Base-by-base conservation (phyloP, 306 rosid species). In the Boehmeria nivea region DNA sequence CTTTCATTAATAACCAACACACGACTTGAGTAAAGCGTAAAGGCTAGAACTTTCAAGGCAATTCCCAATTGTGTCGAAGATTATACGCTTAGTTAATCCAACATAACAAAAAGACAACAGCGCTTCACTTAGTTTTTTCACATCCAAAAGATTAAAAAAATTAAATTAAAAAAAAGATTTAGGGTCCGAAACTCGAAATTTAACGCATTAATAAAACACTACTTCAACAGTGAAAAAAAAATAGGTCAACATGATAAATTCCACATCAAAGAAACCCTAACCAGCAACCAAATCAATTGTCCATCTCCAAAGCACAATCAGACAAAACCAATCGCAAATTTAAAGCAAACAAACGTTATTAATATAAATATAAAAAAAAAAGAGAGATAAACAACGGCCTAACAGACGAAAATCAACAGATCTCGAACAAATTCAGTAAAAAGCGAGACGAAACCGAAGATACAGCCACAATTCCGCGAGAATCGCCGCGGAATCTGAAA, bases 381-480 rank as follows among this genome's bases (percentile, higher is more conserved):
- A n/a, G n/a, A n/a, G n/a, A n/a, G n/a, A n/a, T n/a, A n/a, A 72
- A 68, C 12, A 67, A 65, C 27, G 42, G 50, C 45, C 45, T 3
- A 40, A n/a, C 45, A 40, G n/a, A n/a, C n/a, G n/a, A n/a, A 61
- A 54, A 61, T 59, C 6, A 25, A 58, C 56, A 77, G 93, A 86
- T 83, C 95, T 72, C 59, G 39, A 61, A 43, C 69, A 45, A 42
- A 60, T n/a, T 12, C 28, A 13, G 61, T 12, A 52, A 22, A 1
- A 19, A 2, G 43, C 3, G 25, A 64, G 19, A 66, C 45, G 45
- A 75, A 67, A 17, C 15, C 57, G 33, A 58, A 61, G 57, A 64
- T 38, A 8, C 19, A 7, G 40, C 9, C 13, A 28, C 10, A 24
- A 10, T 39, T 18, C 51, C 15, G 2, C 21, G 16, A 66, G 66